Evolutionary conservation across 2,329 filamentous ascomycete genomes (phyloP).

Genomic region (Nemania diffusa): DNA sequence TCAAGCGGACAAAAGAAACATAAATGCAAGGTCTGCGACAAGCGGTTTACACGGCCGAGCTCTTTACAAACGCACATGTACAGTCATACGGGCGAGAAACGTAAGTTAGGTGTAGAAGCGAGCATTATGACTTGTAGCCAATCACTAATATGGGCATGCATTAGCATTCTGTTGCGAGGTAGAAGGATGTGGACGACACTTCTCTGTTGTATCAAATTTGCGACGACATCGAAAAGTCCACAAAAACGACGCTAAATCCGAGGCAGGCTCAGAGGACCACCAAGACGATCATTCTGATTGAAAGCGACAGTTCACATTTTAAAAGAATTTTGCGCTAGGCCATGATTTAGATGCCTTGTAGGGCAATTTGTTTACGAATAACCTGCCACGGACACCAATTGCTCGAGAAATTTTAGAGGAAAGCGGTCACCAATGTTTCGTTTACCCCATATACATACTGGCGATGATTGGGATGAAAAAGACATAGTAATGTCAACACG

Average conservation of each 20-base stretch:
- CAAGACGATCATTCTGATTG: conserved; percentile 71
- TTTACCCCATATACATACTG: conserved; percentile 36
- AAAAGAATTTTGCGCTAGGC: conserved; percentile 24
- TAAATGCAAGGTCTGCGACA: conserved; percentile 99
- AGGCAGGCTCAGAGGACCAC: conserved; percentile 71
- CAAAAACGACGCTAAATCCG: conserved; percentile 76
- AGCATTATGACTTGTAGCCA: not conserved
- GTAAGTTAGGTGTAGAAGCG: conserved; percentile 66
- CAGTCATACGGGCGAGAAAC: conserved; percentile 97
- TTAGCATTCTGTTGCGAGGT: conserved; percentile 93
- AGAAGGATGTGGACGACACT: conserved; percentile 93
- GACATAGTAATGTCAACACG: conserved; percentile 30
- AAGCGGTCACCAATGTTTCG: conserved; percentile 36
- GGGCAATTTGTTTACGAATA: conserved; percentile 14
- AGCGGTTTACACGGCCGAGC: conserved; percentile 93
- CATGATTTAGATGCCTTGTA: conserved; percentile 18
- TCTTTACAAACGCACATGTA: conserved; percentile 98
- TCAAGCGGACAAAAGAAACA: conserved; percentile 99
- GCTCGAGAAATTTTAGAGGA: conserved; percentile 42
- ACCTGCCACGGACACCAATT: conserved; percentile 29
- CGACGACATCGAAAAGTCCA: conserved; percentile 96
- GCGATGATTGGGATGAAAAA: conserved; percentile 41
- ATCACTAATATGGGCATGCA: conserved; percentile 25
- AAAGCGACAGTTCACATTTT: conserved; percentile 31
- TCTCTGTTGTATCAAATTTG: conserved; percentile 96